A percentile compares a stretch with the other conserved stretches of the same genome.
These are phyloP conservation scores for Erucastrum elatum DNA, from an alignment of 345 rosid genomes.

Conservation along the genomic window DNA sequence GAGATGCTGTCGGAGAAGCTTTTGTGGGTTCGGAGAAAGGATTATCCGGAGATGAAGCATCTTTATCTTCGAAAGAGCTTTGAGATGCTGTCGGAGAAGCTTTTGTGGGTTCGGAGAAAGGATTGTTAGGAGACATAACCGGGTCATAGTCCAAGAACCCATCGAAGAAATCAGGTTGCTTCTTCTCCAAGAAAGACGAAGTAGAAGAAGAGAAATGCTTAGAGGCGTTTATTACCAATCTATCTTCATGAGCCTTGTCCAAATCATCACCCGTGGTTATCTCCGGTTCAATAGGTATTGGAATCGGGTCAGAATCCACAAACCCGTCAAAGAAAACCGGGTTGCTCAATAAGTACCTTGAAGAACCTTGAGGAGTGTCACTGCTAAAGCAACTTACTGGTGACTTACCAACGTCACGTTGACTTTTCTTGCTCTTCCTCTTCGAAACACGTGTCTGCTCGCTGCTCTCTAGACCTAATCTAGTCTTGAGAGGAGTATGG, in stretches of 20 bases:
- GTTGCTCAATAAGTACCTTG: constrained; percentile 35
- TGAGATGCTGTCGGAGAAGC: constrained; percentile 39
- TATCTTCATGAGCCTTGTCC: constrained; percentile 19
- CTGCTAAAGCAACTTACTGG: constrained; percentile 30
- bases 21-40: constrained; percentile 40
- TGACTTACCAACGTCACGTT: constrained; percentile 23
- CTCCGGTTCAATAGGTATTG: constrained; percentile 33
- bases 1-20: constrained; percentile 40
- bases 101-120: constrained; percentile 39
- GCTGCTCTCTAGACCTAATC: constrained; percentile 43
- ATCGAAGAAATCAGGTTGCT: constrained; percentile 50
- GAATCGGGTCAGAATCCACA: constrained; percentile 39
- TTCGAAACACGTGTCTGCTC: constrained; percentile 23
- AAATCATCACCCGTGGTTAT: constrained; percentile 23
- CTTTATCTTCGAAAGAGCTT: constrained; percentile 35
- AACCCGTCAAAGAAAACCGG: constrained; percentile 43
- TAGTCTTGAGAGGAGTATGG: constrained; percentile 47
- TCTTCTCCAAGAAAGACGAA: constrained; percentile 39
- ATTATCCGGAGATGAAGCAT: constrained; percentile 45
- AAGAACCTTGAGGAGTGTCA: constrained; percentile 39
- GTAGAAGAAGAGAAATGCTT: constrained; percentile 53
- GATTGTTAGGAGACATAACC: constrained; percentile 45
- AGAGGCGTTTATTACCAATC: constrained; percentile 43
- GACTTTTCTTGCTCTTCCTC: constrained; percentile 44
- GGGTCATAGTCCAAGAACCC: constrained; percentile 61